Conservation (phyloP, 2,329 filamentous ascomycete genomes). For the Trichoderma koningii region DNA sequence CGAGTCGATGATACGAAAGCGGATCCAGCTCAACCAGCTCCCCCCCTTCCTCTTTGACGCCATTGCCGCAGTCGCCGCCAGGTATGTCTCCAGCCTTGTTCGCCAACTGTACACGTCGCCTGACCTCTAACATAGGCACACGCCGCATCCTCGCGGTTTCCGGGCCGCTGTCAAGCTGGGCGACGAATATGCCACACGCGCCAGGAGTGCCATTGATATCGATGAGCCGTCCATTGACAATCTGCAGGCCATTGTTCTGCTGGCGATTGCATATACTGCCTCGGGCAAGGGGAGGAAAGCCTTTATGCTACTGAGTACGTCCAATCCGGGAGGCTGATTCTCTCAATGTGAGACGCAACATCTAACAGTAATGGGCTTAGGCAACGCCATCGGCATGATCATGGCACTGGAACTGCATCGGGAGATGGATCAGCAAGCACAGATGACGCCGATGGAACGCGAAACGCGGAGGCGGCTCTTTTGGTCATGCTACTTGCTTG, state of each 20-base stretch:
- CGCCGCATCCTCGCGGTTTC: conserved; percentile 66
- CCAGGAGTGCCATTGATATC: conserved; percentile 70
- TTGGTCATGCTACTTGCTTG: conserved; percentile 86
- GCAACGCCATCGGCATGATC: conserved; percentile 68
- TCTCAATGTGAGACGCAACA: neutral
- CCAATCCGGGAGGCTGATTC: neutral
- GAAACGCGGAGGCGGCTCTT: conserved; percentile 80
- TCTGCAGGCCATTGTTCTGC: conserved; percentile 72
- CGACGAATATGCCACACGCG: conserved; percentile 70
- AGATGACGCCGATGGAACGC: conserved; percentile 66
- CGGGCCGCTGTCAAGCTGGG: conserved; percentile 68
- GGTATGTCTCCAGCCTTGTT: conserved; percentile 46
- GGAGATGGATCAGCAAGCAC: conserved; percentile 66
- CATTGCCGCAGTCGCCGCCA: conserved; percentile 63
- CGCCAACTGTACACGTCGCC: neutral
- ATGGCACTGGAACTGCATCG: conserved; percentile 79
- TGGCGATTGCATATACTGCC: conserved; percentile 75
- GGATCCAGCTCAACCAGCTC: conserved; percentile 68
- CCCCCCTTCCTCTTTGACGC: conserved; percentile 56
- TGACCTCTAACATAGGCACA: conserved; percentile 53
- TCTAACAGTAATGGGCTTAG: conserved; percentile 8
- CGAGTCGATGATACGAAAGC: conserved; percentile 72
- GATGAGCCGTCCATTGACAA: conserved; percentile 81
- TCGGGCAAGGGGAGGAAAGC: conserved; percentile 79
- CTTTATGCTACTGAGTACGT: conserved; percentile 79